A percentile compares a stretch with the other conserved stretches of the same genome.
Conservation (phyloP, 768 basidiomycete genomes). For the Floccularia luteovirens region DNA sequence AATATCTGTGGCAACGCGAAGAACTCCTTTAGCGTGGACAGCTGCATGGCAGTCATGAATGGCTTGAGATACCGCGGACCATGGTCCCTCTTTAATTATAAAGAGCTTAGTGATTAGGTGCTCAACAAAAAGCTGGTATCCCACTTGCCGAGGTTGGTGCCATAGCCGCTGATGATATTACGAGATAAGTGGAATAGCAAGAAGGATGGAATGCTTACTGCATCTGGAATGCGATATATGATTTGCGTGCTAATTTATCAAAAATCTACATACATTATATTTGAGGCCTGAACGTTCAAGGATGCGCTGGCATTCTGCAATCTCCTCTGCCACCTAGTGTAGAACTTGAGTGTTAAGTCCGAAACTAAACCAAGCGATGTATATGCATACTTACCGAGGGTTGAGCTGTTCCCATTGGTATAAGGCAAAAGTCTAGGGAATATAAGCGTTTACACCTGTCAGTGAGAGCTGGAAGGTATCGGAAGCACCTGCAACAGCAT, state of each 20-base stretch:
- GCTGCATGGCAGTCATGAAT: constrained; percentile 91
- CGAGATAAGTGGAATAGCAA: background rate
- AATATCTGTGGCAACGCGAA: constrained; percentile 85
- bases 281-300: constrained; percentile 78
- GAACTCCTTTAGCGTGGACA: constrained; percentile 69
- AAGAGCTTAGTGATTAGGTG: constrained; percentile 1
- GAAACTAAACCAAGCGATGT: background rate
- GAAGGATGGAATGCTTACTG: constrained; percentile 39
- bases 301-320: constrained; percentile 77
- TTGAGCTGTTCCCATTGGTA: constrained; percentile 75
- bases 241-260: constrained; percentile 3
- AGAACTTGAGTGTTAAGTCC: constrained; percentile 5
- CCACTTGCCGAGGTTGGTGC: constrained; percentile 73
- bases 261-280: constrained; percentile 49
- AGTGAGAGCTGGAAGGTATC: background rate
- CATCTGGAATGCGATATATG: constrained; percentile 35
- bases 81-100: constrained; percentile 76
- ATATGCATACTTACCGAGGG: constrained; percentile 45
- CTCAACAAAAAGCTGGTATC: background rate
- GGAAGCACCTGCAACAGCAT: constrained; percentile 64
- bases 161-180: constrained; percentile 60
- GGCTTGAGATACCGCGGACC: constrained; percentile 74
- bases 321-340: constrained; percentile 61
- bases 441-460: background rate
- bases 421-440: constrained; percentile 73